Evolutionary conservation across 1,139 yeast genomes (phyloP).

Genomic region (Taphrina betulina): DNA sequence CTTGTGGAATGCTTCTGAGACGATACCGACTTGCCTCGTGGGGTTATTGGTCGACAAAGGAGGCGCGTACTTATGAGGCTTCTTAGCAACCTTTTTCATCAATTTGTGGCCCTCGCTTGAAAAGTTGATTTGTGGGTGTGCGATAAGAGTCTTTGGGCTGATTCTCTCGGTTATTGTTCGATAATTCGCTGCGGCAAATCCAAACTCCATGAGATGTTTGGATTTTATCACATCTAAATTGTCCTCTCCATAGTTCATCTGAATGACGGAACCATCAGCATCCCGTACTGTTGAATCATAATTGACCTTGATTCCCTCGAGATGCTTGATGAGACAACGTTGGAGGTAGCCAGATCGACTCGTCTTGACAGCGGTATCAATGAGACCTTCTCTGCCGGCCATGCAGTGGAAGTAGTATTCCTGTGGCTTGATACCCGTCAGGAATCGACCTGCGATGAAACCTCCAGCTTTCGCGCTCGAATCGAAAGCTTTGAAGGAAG

Average conservation of each 20-base stretch:
- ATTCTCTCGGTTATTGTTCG: conserved; percentile 13
- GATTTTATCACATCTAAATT: conserved; percentile 91
- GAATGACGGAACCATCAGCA: conserved; percentile 89
- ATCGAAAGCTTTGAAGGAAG: conserved; percentile 94
- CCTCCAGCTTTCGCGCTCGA: conserved; percentile 99
- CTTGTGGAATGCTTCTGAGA: conserved; percentile 83
- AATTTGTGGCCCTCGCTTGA: conserved; percentile 77
- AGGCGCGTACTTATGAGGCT: conserved; percentile 81
- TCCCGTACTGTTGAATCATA: conserved; percentile 96
- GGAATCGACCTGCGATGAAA: conserved; percentile 93
- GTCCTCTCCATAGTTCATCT: conserved; percentile 97
- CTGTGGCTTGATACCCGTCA: conserved; percentile 98
- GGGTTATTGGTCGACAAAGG: conserved; percentile 84
- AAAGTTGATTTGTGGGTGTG: conserved; percentile 88
- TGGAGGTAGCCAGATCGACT: conserved; percentile 98
- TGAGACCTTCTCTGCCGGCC: conserved; percentile 99
- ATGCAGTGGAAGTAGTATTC: conserved; percentile 99
- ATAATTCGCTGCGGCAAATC: conserved; percentile 88
- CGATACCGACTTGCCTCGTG: conserved; percentile 84
- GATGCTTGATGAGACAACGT: conserved; percentile 95
- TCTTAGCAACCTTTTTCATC: conserved; percentile 77
- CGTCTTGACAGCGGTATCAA: conserved; percentile 98
- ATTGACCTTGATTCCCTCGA: conserved; percentile 93
- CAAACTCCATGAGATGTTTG: conserved; percentile 89
- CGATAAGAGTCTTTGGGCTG: conserved; percentile 64